Evolutionary conservation across 257 asterid species (phyloP).

Genomic region (Jacaranda copaia): DNA sequence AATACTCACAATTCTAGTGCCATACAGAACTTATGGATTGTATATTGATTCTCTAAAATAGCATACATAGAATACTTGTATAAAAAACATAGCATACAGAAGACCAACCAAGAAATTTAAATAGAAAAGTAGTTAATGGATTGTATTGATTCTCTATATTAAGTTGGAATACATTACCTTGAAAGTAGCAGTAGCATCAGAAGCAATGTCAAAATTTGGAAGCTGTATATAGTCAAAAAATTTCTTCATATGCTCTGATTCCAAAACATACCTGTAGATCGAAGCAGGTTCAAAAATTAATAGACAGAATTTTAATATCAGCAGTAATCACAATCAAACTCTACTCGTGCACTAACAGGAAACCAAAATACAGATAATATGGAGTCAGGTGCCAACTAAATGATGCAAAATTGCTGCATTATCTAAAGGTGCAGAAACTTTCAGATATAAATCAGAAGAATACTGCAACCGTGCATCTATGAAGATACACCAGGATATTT

Average conservation of each 20-base stretch:
- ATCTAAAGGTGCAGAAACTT: constrained; percentile 1
- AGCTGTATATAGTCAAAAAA: constrained; percentile 63
- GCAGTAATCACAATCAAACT: constrained; percentile 25
- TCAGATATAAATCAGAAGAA: not conserved
- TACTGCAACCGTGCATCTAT: not conserved
- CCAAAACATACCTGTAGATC: constrained; percentile 57
- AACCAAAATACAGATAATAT: constrained; percentile 3
- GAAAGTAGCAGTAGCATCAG: constrained; percentile 72
- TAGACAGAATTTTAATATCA: constrained; percentile 16
- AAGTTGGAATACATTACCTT: constrained; percentile 46
- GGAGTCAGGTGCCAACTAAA: not conserved
- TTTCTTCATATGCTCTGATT: constrained; percentile 62
- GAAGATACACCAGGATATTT: not conserved
- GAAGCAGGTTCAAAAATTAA: constrained; percentile 20
- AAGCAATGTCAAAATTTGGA: constrained; percentile 60
- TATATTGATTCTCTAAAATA: no score
- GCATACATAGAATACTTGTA: not conserved
- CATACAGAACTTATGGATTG: no score
- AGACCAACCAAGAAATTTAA: not conserved
- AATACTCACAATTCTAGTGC: constrained; percentile 3
- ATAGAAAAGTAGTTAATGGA: constrained; percentile 2
- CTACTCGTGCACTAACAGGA: not conserved
- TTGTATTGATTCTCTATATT: not conserved
- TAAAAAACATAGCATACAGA: not conserved
- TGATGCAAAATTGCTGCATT: not conserved